A percentile compares a stretch with the other conserved stretches of the same genome.
These are phyloP conservation scores for Striga hermonthica DNA, from an alignment of 305 asterid species.

Conservation along the genomic window DNA sequence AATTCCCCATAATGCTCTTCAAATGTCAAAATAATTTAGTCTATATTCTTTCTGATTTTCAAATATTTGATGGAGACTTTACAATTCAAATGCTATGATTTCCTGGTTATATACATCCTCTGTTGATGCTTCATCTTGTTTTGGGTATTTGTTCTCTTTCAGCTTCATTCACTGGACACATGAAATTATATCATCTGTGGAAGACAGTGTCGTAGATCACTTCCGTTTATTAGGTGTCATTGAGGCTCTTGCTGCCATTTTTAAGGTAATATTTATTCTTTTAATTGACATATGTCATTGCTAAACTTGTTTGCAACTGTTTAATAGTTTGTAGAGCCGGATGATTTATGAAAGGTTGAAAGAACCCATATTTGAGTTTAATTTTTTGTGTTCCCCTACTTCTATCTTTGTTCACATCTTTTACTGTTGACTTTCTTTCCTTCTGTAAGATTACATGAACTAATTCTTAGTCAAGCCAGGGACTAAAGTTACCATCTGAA, in stretches of 20 bases:
- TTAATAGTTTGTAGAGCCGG: constrained; percentile 11
- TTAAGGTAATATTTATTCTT: constrained; percentile 53
- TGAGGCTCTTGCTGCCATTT: constrained; percentile 83
- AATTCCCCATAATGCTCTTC: constrained; percentile 13
- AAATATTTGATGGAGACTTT: constrained; percentile 12
- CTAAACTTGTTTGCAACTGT: constrained; percentile 17
- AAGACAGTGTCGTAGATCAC: constrained; percentile 61
- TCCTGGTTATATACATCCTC: constrained; percentile 14
- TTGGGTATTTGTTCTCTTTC: constrained; percentile 40
- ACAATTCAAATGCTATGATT: constrained; percentile 1
- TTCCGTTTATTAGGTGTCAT: constrained; percentile 75
- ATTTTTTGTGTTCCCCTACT: neutral
- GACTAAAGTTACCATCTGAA: neutral
- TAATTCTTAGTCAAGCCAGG: neutral
- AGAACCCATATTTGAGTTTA: neutral
- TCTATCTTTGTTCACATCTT: neutral
- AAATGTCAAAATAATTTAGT: constrained; percentile 2
- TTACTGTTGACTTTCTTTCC: neutral
- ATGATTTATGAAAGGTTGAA: neutral
- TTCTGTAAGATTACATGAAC: neutral
- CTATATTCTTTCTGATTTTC: neutral
- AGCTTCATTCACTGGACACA: constrained; percentile 87
- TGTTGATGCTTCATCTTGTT: constrained; percentile 29
- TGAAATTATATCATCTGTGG: constrained; percentile 52
- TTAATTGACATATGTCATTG: constrained; percentile 12